A percentile compares a stretch with the other conserved stretches of the same genome.
Evolutionary conservation across 1,284 basidiomycete genomes (phyloP).

Genomic region (Wallemia ichthyophaga): DNA sequence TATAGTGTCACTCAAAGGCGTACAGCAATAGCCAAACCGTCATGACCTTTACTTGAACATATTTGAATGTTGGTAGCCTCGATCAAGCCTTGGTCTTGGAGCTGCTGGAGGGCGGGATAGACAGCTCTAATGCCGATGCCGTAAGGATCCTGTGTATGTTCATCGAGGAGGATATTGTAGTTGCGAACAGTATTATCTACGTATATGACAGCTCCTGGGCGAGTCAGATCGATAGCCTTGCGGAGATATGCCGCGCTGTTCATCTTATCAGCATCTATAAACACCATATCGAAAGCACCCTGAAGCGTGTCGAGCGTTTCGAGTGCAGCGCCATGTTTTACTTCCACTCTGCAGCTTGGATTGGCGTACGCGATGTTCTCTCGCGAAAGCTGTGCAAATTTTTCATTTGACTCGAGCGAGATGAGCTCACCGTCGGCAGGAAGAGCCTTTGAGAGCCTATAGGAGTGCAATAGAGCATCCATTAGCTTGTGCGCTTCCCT

Average conservation of each 20-base stretch:
- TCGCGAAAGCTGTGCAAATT: slow-evolving; percentile 26
- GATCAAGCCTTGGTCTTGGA: not conserved
- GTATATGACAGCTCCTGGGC: not conserved
- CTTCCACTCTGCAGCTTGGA: slow-evolving; percentile 19
- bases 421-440: slow-evolving; percentile 25
- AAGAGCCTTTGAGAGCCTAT: slow-evolving; percentile 26
- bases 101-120: not conserved
- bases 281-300: slow-evolving; percentile 25
- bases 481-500: too few species aligned
- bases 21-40: not conserved
- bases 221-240: not conserved
- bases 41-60: not conserved
- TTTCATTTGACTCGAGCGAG: slow-evolving; percentile 23
- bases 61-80: not conserved
- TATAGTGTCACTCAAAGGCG: not conserved
- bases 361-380: slow-evolving; percentile 25
- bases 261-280: slow-evolving; percentile 32
- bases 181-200: not conserved
- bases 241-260: slow-evolving; percentile 7
- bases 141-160: not conserved
- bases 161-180: not conserved
- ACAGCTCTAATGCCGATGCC: not conserved
- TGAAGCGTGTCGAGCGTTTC: slow-evolving; percentile 21
- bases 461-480: not conserved
- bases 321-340: slow-evolving; percentile 24